phyloP scores from a whole-genome alignment of 805 yeast species.

The Kurtzmaniella cleridarum region DNA sequence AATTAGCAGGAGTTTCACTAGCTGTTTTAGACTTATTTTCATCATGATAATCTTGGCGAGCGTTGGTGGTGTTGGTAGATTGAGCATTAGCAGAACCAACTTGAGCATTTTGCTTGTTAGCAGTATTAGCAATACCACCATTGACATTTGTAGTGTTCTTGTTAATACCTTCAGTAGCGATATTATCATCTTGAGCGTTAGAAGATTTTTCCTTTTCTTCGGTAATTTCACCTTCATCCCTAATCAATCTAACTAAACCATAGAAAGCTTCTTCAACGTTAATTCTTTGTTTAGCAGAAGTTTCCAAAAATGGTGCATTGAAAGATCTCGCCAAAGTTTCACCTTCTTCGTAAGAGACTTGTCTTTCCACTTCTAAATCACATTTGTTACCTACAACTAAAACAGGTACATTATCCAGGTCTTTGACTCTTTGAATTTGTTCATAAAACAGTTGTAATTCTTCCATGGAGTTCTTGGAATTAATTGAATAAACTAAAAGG shows the following conservation, averaged over 20 bases:
- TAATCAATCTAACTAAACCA: conserved; percentile 58
- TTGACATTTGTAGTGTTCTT: conserved; percentile 3
- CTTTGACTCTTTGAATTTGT: conserved; percentile 75
- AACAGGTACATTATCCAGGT: conserved; percentile 68
- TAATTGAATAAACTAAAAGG: conserved; percentile 80
- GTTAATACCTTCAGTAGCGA: conserved; percentile 5
- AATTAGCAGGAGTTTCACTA: no score
- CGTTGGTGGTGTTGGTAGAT: neutral
- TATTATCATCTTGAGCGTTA: conserved; percentile 3
- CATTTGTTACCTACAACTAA: conserved; percentile 74
- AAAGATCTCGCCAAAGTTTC: conserved; percentile 56
- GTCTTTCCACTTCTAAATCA: conserved; percentile 72
- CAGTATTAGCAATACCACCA: conserved; percentile 4
- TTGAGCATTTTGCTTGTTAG: conserved; percentile 4
- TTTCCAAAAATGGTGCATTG: conserved; percentile 76
- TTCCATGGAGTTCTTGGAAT: conserved; percentile 78
- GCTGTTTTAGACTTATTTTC: no score
- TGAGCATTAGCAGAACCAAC: conserved; percentile 2
- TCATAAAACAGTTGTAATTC: conserved; percentile 75
- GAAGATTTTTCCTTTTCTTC: conserved; percentile 2
- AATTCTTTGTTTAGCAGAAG: conserved; percentile 85
- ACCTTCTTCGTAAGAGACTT: conserved; percentile 67
- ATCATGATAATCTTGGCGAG: neutral
- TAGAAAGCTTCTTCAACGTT: conserved; percentile 86
- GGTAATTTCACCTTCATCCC: conserved; percentile 12